These are phyloP conservation scores for Selaginella tamariscina DNA, from an alignment of 75 land plant species.

Conservation along the genomic window DNA sequence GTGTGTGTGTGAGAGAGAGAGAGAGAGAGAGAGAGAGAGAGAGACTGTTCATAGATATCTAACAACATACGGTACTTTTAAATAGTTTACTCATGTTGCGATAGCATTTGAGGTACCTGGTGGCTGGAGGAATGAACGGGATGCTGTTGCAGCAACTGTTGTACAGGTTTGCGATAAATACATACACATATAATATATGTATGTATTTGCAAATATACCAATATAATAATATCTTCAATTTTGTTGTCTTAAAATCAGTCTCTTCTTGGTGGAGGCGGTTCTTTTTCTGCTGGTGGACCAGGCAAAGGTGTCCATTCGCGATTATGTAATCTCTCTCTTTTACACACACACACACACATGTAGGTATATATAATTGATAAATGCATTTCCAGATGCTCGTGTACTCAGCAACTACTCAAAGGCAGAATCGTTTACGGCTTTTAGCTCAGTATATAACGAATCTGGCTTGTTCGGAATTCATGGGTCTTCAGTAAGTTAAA, in stretches of 20 bases:
- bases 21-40: neutral
- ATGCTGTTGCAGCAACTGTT: constrained; percentile 9
- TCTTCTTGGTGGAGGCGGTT: constrained; percentile 10
- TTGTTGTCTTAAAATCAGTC: too few relatives aligned
- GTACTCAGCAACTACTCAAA: neutral
- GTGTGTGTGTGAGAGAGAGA: neutral
- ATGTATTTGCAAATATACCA: neutral
- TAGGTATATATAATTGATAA: neutral
- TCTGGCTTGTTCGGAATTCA: constrained; percentile 13
- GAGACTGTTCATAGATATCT: neutral
- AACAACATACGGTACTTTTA: neutral
- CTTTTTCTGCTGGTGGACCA: constrained; percentile 4
- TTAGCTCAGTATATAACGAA: neutral
- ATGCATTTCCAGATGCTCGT: neutral
- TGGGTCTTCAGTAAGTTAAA: neutral
- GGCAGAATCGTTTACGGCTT: constrained; percentile 4
- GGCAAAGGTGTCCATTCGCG: constrained; percentile 6
- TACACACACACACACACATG: neutral
- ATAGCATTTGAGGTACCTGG: constrained; percentile 7
- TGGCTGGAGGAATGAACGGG: constrained; percentile 7
- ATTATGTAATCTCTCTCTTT: neutral
- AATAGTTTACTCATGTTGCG: neutral
- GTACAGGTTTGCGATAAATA: neutral
- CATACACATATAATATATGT: too few relatives aligned
- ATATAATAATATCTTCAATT: neutral